These are phyloP conservation scores for Populus deltoides DNA, from an alignment of 345 rosid genomes.

Conservation along the genomic window DNA sequence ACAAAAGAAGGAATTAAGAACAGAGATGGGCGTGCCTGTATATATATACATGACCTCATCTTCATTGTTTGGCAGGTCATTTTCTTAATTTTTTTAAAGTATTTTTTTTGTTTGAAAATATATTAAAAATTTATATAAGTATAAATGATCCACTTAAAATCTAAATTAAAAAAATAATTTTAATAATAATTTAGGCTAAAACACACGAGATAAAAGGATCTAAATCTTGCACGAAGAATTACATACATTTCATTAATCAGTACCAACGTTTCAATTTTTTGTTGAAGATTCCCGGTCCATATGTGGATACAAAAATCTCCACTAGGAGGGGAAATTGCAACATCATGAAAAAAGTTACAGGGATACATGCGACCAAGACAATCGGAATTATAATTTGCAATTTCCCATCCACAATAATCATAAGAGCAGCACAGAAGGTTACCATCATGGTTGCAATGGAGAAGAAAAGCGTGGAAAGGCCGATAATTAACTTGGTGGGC, in stretches of 20 bases:
- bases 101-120: no score
- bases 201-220: no score
- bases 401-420: background rate
- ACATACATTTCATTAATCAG: background rate
- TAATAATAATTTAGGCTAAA: no score
- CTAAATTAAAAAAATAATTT: no score
- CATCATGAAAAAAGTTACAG: background rate
- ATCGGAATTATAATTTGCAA: background rate
- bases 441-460: slow-evolving; percentile 1
- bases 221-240: no score
- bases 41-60: no score
- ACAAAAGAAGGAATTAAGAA: background rate
- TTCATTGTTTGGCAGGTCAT: no score
- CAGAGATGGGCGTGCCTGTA: no score
- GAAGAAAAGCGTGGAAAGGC: background rate
- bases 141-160: no score
- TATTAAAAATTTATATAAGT: no score
- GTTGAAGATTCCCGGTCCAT: background rate
- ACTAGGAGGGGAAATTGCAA: background rate
- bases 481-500: no score
- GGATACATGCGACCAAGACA: background rate
- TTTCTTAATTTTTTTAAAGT: no score
- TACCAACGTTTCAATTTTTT: background rate
- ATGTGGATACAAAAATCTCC: background rate
- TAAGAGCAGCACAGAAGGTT: background rate